Base-by-base conservation (phyloP, 1,284 basidiomycete species). In the Polyporus tsugae region DNA sequence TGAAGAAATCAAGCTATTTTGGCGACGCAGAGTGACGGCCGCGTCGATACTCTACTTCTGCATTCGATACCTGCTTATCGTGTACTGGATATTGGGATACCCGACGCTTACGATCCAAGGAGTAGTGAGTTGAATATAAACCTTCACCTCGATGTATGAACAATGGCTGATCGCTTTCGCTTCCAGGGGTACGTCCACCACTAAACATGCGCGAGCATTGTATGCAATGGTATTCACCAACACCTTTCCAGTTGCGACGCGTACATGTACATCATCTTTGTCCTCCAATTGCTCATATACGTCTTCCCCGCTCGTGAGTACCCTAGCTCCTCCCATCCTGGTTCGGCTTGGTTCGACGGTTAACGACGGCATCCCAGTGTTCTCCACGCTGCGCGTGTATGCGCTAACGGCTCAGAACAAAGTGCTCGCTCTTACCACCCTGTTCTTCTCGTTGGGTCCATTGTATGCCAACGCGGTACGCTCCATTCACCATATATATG, bases 221-320 rank as follows among this genome's bases (percentile, higher is more conserved):
- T 35, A 33, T 55, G 29, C 25, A 33, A 6, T 55, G 29, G 6
- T 22, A 22, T 9, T 38, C 19, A n/a, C 38, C 19, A 10, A 13
- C 36, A n/a, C 22, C 36, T 38, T 3, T n/a, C 13, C 55, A 64
- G 63, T 17, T 64, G 63, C 33, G 55, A 64, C 52, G 63, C 57
- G 6, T 64, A 64, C n/a, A 64, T 64, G 63, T 64, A 64, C 25
- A 59, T 42, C 13, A n/a, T 64, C 38, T 36, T 58, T 7, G 63
- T 59, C n/a, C 41, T 58, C 15, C 63, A 64, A 13, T n/a, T 64
- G 15, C 33, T 64, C 39, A 64, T 64, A 33, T 64, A 64, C 63
- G 19, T 64, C 7, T 64, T 59, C 42, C 63, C 63, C 19, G 63
- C 63, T 36, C n/a, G 63, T 64, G 57, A 38, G 63, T 49, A 22